Conservation (phyloP, 495 filamentous ascomycete genomes). For the Penicillium pulvis region DNA sequence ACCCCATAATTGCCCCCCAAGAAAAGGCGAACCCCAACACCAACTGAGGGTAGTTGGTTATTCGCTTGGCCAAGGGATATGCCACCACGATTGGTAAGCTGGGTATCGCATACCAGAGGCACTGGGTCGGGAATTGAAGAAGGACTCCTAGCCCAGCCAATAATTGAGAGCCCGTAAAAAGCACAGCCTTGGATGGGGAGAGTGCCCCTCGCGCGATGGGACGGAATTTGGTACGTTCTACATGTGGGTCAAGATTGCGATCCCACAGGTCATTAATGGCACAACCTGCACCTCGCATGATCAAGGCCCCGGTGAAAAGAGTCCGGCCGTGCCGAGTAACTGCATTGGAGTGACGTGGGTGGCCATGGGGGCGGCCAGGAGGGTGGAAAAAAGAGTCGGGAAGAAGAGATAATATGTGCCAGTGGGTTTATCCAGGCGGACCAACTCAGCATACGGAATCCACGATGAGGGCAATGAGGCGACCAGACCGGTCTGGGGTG, state of each 20-base stretch:
- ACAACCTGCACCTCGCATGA: slow-evolving; percentile 98
- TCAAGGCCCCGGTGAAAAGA: slow-evolving; percentile 87
- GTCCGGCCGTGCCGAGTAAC: slow-evolving; percentile 65
- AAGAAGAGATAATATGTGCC: slow-evolving; percentile 96
- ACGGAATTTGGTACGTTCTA: slow-evolving; percentile 81
- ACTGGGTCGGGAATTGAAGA: slow-evolving; percentile 80
- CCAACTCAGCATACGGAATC: slow-evolving; percentile 92
- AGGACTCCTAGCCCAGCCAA: slow-evolving; percentile 80
- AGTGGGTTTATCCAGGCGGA: slow-evolving; percentile 90
- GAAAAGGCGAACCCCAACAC: slow-evolving; percentile 92
- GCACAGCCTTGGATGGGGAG: slow-evolving; percentile 68
- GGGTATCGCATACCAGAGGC: slow-evolving; percentile 86
- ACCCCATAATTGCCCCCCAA: slow-evolving; percentile 97
- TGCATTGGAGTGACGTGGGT: slow-evolving; percentile 61
- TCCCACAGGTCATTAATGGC: slow-evolving; percentile 99
- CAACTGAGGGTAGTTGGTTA: slow-evolving; percentile 93
- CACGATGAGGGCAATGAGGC: slow-evolving; percentile 72
- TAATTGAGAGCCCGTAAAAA: slow-evolving; percentile 82
- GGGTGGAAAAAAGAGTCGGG: slow-evolving; percentile 89
- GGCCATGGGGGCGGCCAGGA: slow-evolving; percentile 50
- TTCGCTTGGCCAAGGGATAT: slow-evolving; percentile 90
- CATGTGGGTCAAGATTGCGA: slow-evolving; percentile 86
- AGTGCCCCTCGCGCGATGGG: slow-evolving; percentile 88
- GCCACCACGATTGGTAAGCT: slow-evolving; percentile 76
- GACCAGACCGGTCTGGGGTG: slow-evolving; percentile 75